phyloP scores from a whole-genome alignment of 495 filamentous ascomycete species.

The Achaetomiella virescens region DNA sequence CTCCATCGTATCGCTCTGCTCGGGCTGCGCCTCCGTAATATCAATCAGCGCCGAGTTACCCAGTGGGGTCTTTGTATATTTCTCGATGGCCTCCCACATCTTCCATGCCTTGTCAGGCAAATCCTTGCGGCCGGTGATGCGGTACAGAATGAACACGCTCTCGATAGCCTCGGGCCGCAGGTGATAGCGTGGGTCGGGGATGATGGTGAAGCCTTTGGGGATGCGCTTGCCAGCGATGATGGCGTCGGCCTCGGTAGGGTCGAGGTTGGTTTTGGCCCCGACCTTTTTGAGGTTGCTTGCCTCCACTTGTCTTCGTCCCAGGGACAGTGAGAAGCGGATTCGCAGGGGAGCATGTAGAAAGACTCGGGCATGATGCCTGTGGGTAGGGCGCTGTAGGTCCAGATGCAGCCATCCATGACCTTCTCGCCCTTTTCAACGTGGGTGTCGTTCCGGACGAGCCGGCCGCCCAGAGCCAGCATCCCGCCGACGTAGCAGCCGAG shows the following conservation, averaged over 20 bases:
- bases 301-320: conserved; percentile 63
- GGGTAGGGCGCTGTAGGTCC: conserved; percentile 67
- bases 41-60: conserved; percentile 47
- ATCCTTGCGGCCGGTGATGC: conserved; percentile 48
- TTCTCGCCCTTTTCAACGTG: conserved; percentile 68
- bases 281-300: conserved; percentile 14
- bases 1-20: conserved; percentile 43
- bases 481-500: conserved; percentile 70
- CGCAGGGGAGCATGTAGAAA: conserved; percentile 57
- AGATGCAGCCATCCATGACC: conserved; percentile 77
- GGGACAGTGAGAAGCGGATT: conserved; percentile 50
- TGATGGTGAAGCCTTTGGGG: conserved; percentile 59
- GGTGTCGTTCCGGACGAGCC: conserved; percentile 55
- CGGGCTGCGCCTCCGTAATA: conserved; percentile 23
- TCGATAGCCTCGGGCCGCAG: conserved; percentile 67
- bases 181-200: conserved; percentile 58
- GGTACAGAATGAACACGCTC: conserved; percentile 65
- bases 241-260: conserved; percentile 17
- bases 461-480: conserved; percentile 76
- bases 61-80: conserved; percentile 43
- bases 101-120: conserved; percentile 53
- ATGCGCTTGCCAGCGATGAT: conserved; percentile 54
- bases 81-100: conserved; percentile 50
- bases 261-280: conserved; percentile 5
- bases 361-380: conserved; percentile 80